Conservation (phyloP, 148 eudicot species). For the Cornus florida region DNA sequence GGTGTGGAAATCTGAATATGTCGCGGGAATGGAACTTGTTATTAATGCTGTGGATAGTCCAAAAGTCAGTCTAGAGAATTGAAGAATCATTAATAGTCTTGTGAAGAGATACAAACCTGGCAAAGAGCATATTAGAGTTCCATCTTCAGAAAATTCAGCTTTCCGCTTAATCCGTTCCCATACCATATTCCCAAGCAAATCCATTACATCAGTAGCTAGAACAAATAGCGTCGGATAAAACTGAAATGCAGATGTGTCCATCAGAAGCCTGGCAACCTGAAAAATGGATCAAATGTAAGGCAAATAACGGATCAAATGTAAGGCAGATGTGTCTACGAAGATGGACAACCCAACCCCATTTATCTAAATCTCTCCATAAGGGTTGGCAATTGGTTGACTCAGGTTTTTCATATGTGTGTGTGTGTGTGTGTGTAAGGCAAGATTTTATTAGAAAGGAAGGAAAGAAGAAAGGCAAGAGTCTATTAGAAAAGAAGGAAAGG, state of each 20-base stretch:
- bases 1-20: too few relatives aligned
- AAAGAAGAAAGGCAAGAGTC: not conserved
- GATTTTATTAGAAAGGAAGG: not conserved
- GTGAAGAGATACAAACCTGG: constrained; percentile 40
- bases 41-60: too few relatives aligned
- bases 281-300: constrained; percentile 9
- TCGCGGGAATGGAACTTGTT: too few relatives aligned
- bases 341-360: not conserved
- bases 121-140: constrained; percentile 38
- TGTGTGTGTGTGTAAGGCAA: not conserved
- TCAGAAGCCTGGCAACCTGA: constrained; percentile 78
- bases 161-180: constrained; percentile 73
- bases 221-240: constrained; percentile 80
- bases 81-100: not conserved
- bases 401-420: not conserved
- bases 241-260: constrained; percentile 57
- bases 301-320: constrained; percentile 62
- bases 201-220: constrained; percentile 71
- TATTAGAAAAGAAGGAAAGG: not conserved
- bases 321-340: constrained; percentile 33
- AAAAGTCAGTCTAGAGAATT: too few relatives aligned
- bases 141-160: constrained; percentile 61
- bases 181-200: constrained; percentile 75
- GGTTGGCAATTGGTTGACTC: not conserved
- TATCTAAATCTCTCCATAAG: not conserved